Base-by-base conservation (phyloP, 805 yeast genomes). In the Spathaspora gorwiae region DNA sequence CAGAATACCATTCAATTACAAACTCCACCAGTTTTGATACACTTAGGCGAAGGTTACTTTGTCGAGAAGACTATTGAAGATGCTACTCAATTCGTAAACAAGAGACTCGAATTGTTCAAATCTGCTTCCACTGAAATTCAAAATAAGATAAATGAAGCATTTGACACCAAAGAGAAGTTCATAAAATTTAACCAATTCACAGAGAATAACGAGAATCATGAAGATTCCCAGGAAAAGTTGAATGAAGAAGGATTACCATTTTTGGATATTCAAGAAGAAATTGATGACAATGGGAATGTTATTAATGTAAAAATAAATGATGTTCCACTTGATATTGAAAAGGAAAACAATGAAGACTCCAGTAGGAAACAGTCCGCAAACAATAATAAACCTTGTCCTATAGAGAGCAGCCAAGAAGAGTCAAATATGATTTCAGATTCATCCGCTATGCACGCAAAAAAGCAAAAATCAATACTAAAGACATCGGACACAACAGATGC, bases 281-380 rank as follows among this genome's bases (percentile, higher is more conserved):
- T 90, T 34, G 96, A 90, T 61, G 96, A 87, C 0, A 82, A 86
- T n/a, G 97, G 81, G 0, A 80, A 86, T 48, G 73, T 90, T 1
- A 58, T 85, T 2, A 49, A 52, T 7, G 65, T 53, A 5, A 63
- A 52, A 39, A 40, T 67, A 9, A 67, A 64, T 40, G 53, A 62
- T 33, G 49, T 48, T 1, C 42, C 50, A 14, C 33, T 36, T 26
- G 35, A 15, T 13, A 31, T 13, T 7, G 29, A 32, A 24, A 32
- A 33, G 8, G 36, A 35, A 27, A 24, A 26, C 7, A 7, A 13
- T 11, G 5, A 29, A 29, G 32, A 19, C 24, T 19, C 24, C 5
- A 19, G 24, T 19, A 19, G n/a, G n/a, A n/a, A n/a, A n/a, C n/a
- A n/a, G n/a, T n/a, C n/a, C 24, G 24, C 24, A 19, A 19, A 19